A percentile compares a stretch with the other conserved stretches of the same genome.
Conservation (phyloP, 2,329 filamentous ascomycete genomes). For the Zalaria obscura region DNA sequence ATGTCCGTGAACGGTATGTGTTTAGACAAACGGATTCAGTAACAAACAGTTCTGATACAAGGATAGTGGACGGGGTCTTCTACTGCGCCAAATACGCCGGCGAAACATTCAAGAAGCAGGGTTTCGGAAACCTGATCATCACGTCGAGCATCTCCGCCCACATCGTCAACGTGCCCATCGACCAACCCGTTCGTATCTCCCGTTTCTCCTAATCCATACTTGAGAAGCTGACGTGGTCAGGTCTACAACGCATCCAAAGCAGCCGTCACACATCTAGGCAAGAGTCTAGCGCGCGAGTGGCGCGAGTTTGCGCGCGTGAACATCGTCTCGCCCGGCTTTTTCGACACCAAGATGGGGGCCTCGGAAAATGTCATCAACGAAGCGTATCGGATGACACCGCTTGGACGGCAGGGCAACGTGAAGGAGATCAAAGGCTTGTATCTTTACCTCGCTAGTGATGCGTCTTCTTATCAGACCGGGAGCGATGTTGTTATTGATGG, state of each 20-base stretch:
- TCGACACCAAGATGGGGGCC: slow-evolving; percentile 42
- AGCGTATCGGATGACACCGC: slow-evolving; percentile 33
- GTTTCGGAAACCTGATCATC: slow-evolving; percentile 37
- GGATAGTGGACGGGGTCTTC: slow-evolving; percentile 22
- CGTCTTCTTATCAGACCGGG: slow-evolving; percentile 17
- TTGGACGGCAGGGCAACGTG: slow-evolving; percentile 25
- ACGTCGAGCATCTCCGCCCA: slow-evolving; percentile 19
- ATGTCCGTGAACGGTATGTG: slow-evolving; percentile 39
- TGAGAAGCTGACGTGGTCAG: slow-evolving; percentile 6
- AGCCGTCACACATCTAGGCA: slow-evolving; percentile 41
- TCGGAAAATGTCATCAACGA: slow-evolving; percentile 29
- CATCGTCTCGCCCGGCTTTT: slow-evolving; percentile 39
- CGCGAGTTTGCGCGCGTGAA: slow-evolving; percentile 44
- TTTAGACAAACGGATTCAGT: too few relatives aligned
- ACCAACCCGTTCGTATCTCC: slow-evolving; percentile 29
- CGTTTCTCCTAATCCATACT: too few relatives aligned
- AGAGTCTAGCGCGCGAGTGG: slow-evolving; percentile 42
- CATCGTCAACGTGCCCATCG: slow-evolving; percentile 30
- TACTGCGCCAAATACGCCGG: slow-evolving; percentile 29
- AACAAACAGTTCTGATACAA: neutral
- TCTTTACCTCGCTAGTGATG: slow-evolving; percentile 19
- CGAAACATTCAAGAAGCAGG: slow-evolving; percentile 26
- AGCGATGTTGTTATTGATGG: slow-evolving; percentile 19
- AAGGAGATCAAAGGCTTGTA: slow-evolving; percentile 20
- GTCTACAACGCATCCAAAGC: slow-evolving; percentile 44